Base-by-base conservation (phyloP, 352 stramenopile species). In the Phytopythium montanum region DNA sequence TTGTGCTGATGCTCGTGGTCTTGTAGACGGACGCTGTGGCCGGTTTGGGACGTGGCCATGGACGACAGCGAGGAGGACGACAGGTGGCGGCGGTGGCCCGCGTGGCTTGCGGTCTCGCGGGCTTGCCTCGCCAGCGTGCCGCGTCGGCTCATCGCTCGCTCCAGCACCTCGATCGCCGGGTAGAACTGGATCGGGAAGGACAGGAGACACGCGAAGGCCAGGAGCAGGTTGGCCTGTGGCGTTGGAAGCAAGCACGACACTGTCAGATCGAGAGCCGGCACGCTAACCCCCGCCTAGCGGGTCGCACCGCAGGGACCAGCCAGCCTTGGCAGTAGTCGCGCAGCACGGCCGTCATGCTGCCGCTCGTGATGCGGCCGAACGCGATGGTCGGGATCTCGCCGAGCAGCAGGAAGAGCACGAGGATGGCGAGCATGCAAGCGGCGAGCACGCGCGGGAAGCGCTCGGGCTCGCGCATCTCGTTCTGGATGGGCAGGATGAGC, bases 101-200 rank as follows among this genome's bases (percentile, higher is more conserved):
- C 0, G 10, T 29, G 8, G 29, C 14, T 21, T 21, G 12, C 18
- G 10, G 6, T 12, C 33, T 56, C 51, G 13, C 33, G 31, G 5
- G 49, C 25, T 18, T 25, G 49, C 0, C 72, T 70, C 61, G 76
- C 78, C 18, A 83, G 46, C 19, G 75, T 73, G 31, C 70, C 69
- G 10, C 76, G 78, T 28, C 76, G 79, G 33, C 62, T 65, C 42
- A 91, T 65, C 50, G 77, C 74, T 23, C 75, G 78, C 59, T 92
- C 83, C 8, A 92, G 65, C 19, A 90, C 79, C 38, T 85, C 76
- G 36, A 92, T 83, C 2, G 83, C 83, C 10, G 83, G 83, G 55
- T 91, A 92, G 33, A 92, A 88, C 55, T 92, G 83, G 59, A 90
- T 92, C 13, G 83, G 83, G 60, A 92, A 92, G 19, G 83, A 90